Base-by-base conservation (phyloP, 352 stramenopile genomes). In the Phytophthora pisi region DNA sequence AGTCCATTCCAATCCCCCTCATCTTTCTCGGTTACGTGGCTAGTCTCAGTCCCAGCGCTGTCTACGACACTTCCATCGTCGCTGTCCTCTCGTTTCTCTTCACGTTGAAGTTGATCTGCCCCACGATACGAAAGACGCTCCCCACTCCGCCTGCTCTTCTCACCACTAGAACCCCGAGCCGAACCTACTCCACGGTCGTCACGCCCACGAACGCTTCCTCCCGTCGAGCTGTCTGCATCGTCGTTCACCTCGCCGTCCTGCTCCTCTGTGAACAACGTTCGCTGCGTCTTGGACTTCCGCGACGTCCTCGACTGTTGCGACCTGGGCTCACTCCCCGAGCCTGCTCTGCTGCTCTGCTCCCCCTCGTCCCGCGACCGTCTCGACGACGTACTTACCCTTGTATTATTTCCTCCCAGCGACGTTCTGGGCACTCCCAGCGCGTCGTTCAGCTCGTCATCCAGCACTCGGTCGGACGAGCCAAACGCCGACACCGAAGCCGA, bases 391-490 rank as follows among this genome's bases (percentile, higher is more conserved):
- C 62, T 64, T 18, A 34, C 16, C 28, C 24, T 51, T n/a, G 4
- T 49, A 6, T 2, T 11, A n/a, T n/a, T n/a, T 11, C 42, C 38
- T 5, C 5, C 31, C 58, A 36, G 34, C 49, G 43, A 62, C 7
- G 47, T 59, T 3, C 54, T 51, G 0, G 53, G 50, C 40, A 91
- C 75, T 0, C 84, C 84, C 31, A 92, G 49, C 0, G 82, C 84
- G 30, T 88, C 73, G 10, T 70, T 91, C 24, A 92, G 54, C 34
- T 92, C 84, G 16, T 88, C 66, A 43, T 92, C 84, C 30, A 75
- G 59, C 4, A 64, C 47, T 13, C 57, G 77, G 49, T 20, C 69
- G 3, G 73, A 61, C 15, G 51, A 70, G 18, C 40, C 54, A 0
- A 59, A 72, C 6, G 57, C 9, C 20, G 45, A 47, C 23, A 56